Evolutionary conservation across 1,139 yeast genomes (phyloP).

Genomic region (Pichia terricola): DNA sequence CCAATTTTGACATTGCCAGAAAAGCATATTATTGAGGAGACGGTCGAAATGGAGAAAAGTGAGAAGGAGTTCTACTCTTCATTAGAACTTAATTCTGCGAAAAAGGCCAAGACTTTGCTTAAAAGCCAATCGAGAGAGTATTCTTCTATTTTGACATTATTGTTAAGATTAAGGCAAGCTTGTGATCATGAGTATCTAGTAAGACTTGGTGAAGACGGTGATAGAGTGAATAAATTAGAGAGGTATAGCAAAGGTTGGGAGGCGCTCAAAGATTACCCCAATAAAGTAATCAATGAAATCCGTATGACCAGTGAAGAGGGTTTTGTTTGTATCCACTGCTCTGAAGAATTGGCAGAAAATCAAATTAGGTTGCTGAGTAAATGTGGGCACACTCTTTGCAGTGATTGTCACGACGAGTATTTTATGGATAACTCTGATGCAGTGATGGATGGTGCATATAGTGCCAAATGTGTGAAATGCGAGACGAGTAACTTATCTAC

Average conservation of each 20-base stretch:
- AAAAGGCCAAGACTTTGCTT: constrained; percentile 45
- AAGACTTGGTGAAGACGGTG: constrained; percentile 42
- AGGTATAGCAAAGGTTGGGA: constrained; percentile 14
- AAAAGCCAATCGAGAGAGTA: constrained; percentile 20
- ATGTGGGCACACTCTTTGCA: constrained; percentile 68
- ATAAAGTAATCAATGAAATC: constrained; percentile 9
- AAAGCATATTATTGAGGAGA: constrained; percentile 41
- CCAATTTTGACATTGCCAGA: constrained; percentile 67
- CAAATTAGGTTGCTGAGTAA: constrained; percentile 38
- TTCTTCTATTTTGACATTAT: constrained; percentile 57
- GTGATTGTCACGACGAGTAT: constrained; percentile 46
- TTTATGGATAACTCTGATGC: constrained; percentile 35
- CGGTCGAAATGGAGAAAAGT: constrained; percentile 46
- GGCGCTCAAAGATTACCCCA: constrained; percentile 11
- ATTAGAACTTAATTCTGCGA: constrained; percentile 51
- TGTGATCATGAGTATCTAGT: constrained; percentile 80
- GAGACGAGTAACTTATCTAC: constrained; percentile 27
- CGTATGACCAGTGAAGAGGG: constrained; percentile 20
- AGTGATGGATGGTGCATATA: constrained; percentile 26
- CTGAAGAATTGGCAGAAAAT: constrained; percentile 44
- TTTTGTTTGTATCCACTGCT: constrained; percentile 60
- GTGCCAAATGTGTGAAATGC: constrained; percentile 38
- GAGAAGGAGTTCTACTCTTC: constrained; percentile 41
- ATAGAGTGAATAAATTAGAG: constrained; percentile 15
- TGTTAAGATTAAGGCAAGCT: constrained; percentile 80